Base-by-base conservation (phyloP, 257 asterid species). In the Forsythia viridissima region DNA sequence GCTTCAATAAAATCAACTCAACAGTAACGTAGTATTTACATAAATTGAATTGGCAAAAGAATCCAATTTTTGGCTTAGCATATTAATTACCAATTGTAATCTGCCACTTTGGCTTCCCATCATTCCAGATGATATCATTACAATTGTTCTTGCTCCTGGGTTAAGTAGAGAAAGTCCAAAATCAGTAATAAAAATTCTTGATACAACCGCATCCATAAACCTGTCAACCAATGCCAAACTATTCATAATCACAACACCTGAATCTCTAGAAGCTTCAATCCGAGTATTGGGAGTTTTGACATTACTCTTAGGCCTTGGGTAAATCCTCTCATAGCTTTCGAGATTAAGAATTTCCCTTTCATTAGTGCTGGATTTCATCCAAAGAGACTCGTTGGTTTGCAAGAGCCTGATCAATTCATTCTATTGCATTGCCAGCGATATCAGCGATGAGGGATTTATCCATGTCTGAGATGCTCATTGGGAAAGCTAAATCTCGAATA, bases 361-460 rank as follows among this genome's bases (percentile, higher is more conserved):
- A 72, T 84, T 96, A 1, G 78, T 37, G 0, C 11, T 73, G 86
- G 96, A 84, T 78, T 91, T 92, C 12, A 90, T 85, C 98, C 98
- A 95, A 16, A 91, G 71, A 1, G 94, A 93, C 76, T 95, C 97
- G 73, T 88, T 88, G 78, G 88, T 82, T 37, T 93, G 99, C 77
- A 88, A 72, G n/a, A 95, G 91, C 87, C 92, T 86, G 73, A 91
- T 81, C 76, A 93, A 79, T 80, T 91, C 98, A 24, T 91, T 24
- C 90, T 96, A 92, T 87, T 24, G 97, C 94, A 46, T 83, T 84
- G 43, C 88, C 86, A 5, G 97, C 97, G 4, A 87, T 48, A 51
- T 93, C 97, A 0, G 89, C 91, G 96, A 92, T 91, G 8, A 93
- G 86, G 38, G 99, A 92, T 76, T 92, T 93, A 51, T 95, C 99